Conservation (phyloP, 2,329 filamentous ascomycete genomes). For the Colletotrichum liaoningense region DNA sequence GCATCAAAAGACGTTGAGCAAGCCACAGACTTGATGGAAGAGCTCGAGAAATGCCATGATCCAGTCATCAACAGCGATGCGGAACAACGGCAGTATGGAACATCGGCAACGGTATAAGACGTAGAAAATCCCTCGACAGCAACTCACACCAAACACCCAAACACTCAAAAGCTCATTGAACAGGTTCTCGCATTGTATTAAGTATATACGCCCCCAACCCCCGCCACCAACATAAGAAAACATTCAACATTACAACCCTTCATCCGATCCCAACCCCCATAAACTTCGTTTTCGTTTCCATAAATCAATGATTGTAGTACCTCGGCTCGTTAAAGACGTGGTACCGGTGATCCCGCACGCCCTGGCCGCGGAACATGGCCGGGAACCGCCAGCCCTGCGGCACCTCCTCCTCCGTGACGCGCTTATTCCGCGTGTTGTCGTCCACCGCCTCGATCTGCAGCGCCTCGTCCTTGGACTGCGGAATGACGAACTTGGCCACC, state of each 20-base stretch:
- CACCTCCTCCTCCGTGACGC: constrained; percentile 78
- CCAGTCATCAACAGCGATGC: too few relatives aligned
- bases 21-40: too few relatives aligned
- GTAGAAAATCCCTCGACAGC: too few relatives aligned
- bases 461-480: constrained; percentile 71
- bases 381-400: constrained; percentile 86
- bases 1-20: too few relatives aligned
- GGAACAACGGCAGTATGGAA: too few relatives aligned
- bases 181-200: not conserved
- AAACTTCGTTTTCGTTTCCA: not conserved
- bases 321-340: constrained; percentile 95
- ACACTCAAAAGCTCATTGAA: not conserved
- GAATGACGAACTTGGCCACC: constrained; percentile 93
- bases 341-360: constrained; percentile 89
- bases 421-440: constrained; percentile 66
- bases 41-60: too few relatives aligned
- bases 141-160: not conserved
- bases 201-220: not conserved
- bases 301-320: constrained; percentile 65
- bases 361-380: constrained; percentile 82
- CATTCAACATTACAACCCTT: constrained; percentile 1
- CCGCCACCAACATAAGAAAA: not conserved
- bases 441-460: constrained; percentile 52
- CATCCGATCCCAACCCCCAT: not conserved
- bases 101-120: too few relatives aligned